Evolutionary conservation across 2,329 filamentous ascomycete genomes (phyloP), one percentile per base, ranked within the genome.

Genomic region (Trematosphaeria pertusa): DNA sequence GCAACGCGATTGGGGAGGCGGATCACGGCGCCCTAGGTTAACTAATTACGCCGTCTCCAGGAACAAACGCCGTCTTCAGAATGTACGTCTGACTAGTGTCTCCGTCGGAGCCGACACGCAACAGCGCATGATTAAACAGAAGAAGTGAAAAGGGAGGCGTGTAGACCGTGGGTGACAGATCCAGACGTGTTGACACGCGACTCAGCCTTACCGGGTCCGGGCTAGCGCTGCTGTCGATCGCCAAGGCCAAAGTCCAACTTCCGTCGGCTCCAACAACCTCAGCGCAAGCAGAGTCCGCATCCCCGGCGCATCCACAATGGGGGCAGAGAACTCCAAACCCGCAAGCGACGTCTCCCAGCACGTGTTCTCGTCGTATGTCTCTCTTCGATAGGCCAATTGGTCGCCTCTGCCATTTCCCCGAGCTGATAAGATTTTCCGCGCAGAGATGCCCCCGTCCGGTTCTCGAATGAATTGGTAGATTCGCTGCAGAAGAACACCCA

Each of bases 381-480:
- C 28, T 21, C 19, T 26, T 18, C 17, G 18, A 40, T 8, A 6
- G 7, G 2, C 35, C 64, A 70, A 67, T 69, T 63, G 61, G 54
- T 41, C 15, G 17, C 12, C 17, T 32, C 45, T 36, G 37, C 46
- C 24, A 36, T 32, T 58, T 35, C 19, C 44, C 33, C 32, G 38
- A 48, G 52, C 62, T 61, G 47, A 68, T 58, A 58, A 74, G 68
- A 54, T 67, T 66, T 72, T 58, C 42, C 57, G 54, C 52, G 54
- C 64, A 86, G 82, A 65, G 78, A 84, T 59, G 78, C 82, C 32
- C 84, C 85, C 51, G 80, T 87, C 54, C 79, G 81, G 59, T 87
- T 96, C 73, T 96, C 91, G 58, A 86, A 89, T 67, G 86, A 89
- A 68, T 80, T 97, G 65, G 81, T 95, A 64, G 87, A 96, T 65